A percentile compares a stretch with the other conserved stretches of the same genome.
Conservation (phyloP, 2,329 filamentous ascomycete genomes). For the Colletotrichum sp. region DNA sequence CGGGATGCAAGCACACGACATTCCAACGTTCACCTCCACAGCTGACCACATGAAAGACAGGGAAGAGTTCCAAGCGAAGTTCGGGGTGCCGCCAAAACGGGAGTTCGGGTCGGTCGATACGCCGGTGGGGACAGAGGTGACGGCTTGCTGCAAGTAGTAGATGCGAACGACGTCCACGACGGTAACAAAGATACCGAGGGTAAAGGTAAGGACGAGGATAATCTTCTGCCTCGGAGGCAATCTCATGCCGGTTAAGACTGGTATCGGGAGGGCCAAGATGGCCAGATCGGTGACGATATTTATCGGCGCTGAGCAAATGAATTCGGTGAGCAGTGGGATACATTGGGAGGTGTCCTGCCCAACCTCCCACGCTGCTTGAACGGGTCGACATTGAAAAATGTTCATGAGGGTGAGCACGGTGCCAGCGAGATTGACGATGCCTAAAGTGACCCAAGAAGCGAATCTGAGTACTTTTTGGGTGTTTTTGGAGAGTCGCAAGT, state of each 20-base stretch:
- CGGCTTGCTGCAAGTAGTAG: conserved; percentile 83
- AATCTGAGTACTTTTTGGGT: conserved; percentile 77
- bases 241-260: conserved; percentile 85
- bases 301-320: conserved; percentile 80
- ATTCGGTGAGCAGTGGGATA: conserved; percentile 65
- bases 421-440: conserved; percentile 80
- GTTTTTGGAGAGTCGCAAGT: conserved; percentile 81
- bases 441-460: conserved; percentile 81
- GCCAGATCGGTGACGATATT: conserved; percentile 92
- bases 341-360: conserved; percentile 44
- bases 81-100: conserved; percentile 55
- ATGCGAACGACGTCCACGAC: conserved; percentile 89
- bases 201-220: conserved; percentile 85
- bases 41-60: conserved; percentile 93
- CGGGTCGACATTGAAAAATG: conserved; percentile 82
- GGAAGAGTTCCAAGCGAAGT: conserved; percentile 77
- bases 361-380: conserved; percentile 70
- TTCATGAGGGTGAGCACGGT: conserved; percentile 83
- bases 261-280: conserved; percentile 86
- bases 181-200: conserved; percentile 85
- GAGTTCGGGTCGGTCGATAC: conserved; percentile 41
- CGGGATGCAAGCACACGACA: conserved; percentile 91
- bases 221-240: conserved; percentile 86
- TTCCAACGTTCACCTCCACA: conserved; percentile 88
- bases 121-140: conserved; percentile 45